Base-by-base conservation (phyloP, 108 stramenopile species). In the Hondaea fermentalgiana region DNA sequence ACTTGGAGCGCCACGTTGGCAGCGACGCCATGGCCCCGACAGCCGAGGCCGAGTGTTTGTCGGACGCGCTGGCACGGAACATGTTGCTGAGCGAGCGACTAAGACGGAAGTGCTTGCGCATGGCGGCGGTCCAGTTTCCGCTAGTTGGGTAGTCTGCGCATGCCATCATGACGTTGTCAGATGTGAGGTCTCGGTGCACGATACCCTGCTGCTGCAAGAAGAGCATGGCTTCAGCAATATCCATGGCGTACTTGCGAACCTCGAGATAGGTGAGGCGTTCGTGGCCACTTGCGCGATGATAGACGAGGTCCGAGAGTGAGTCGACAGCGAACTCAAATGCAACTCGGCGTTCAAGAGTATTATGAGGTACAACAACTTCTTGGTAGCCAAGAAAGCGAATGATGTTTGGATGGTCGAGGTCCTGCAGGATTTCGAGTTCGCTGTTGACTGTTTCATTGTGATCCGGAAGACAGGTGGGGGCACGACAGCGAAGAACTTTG, bases 241-340 rank as follows among this genome's bases (percentile, higher is more conserved):
- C 76, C 45, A 83, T 83, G 76, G 76, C 45, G 28, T 83, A 83
- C 12, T 83, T 83, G 25, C 76, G 45, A 6, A 83, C 51, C 28
- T 83, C 76, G 25, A 83, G n/a, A 3, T 53, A 83, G 49, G 76
- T 4, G n/a, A 83, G 76, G 43, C 76, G 19, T 35, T 53, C 49
- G 28, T 47, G 51, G 28, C 49, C 76, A 3, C 43, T 83, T 6
- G 49, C 51, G 49, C 76, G 45, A 35, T 83, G 76, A 12, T 6
- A 6, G 23, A 83, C 76, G 76, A 83, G 76, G 17, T 83, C 76
- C 0, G 49, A 53, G 5, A 83, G 76, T 16, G 45, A 53, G 51
- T 83, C 76, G 76, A 83, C 76, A 23, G 76, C 76, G 28, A 83
- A 83, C 28, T 83, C 76, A 35, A 83, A 83, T 14, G 76, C 76